These are phyloP conservation scores for Cystobasidium pallidum DNA, from an alignment of 1,284 basidiomycete species.

Conservation along the genomic window DNA sequence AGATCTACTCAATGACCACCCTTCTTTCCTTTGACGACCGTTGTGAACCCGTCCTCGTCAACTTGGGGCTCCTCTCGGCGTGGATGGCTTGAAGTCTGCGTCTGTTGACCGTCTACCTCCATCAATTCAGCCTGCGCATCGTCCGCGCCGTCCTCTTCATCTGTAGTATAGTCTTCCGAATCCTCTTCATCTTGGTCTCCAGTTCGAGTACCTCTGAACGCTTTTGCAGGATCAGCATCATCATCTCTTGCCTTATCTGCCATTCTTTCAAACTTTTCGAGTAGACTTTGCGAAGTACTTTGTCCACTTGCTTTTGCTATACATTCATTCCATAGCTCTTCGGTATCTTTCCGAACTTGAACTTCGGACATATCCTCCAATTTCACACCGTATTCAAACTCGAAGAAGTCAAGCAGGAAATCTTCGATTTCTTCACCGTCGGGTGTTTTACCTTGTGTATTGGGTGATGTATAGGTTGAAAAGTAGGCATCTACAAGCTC, in stretches of 20 bases:
- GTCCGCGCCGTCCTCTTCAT: conserved; percentile 60
- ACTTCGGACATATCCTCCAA: conserved; percentile 79
- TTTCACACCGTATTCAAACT: conserved; percentile 78
- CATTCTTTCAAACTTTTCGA: conserved; percentile 65
- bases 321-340: conserved; percentile 43
- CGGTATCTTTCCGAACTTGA: conserved; percentile 65
- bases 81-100: conserved; percentile 41
- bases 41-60: conserved; percentile 83
- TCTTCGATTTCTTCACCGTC: conserved; percentile 77
- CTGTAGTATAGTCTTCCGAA: conserved; percentile 58
- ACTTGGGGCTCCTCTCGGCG: conserved; percentile 67
- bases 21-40: conserved; percentile 66
- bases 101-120: conserved; percentile 58
- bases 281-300: conserved; percentile 56
- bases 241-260: conserved; percentile 67
- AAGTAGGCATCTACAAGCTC: conserved; percentile 83
- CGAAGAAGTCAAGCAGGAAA: conserved; percentile 71
- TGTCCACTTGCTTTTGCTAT: conserved; percentile 60
- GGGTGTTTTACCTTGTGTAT: conserved; percentile 50
- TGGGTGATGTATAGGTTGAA: conserved; percentile 46
- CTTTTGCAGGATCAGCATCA: conserved; percentile 60
- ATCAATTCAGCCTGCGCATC: conserved; percentile 62
- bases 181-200: conserved; percentile 57
- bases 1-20: conserved; percentile 54
- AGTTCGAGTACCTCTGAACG: conserved; percentile 58